Evolutionary conservation across 306 rosid genomes (phyloP).

Genomic region (Erythrophleum fordii): DNA sequence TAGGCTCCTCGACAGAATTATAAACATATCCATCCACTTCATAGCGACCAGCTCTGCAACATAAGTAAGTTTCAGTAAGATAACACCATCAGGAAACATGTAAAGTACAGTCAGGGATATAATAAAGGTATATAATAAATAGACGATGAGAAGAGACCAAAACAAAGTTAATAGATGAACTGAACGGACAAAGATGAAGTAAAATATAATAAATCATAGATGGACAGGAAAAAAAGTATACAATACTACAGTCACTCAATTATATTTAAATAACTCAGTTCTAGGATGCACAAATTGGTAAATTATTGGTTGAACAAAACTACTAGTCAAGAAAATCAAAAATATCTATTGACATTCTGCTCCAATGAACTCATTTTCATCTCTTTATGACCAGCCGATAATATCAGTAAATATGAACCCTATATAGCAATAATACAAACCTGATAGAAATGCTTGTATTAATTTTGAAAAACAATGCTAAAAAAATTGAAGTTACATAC

Average conservation of each 20-base stretch:
- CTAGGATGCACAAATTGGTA: neutral
- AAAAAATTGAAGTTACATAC: slow-evolving; percentile 42
- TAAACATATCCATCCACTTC: slow-evolving; percentile 90
- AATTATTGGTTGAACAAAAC: neutral
- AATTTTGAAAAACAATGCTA: slow-evolving; percentile 6
- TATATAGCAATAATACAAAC: neutral
- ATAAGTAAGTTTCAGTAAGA: neutral
- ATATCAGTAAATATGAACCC: neutral
- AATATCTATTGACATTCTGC: neutral
- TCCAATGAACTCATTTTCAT: slow-evolving; percentile 2
- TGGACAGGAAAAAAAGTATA: neutral
- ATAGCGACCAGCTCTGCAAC: slow-evolving; percentile 75
- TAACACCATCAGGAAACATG: neutral
- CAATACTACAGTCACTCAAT: neutral
- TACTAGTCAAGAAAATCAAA: neutral
- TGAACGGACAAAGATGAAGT: neutral
- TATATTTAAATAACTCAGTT: neutral
- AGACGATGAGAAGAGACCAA: neutral
- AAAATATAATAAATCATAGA: neutral
- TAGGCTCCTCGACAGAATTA: slow-evolving; percentile 76
- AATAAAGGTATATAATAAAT: neutral
- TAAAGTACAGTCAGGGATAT: neutral
- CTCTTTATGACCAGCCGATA: neutral
- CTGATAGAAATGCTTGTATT: neutral
- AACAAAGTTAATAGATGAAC: neutral